Base-by-base conservation (phyloP, 257 asterid genomes). In the Eustoma russellianum region DNA sequence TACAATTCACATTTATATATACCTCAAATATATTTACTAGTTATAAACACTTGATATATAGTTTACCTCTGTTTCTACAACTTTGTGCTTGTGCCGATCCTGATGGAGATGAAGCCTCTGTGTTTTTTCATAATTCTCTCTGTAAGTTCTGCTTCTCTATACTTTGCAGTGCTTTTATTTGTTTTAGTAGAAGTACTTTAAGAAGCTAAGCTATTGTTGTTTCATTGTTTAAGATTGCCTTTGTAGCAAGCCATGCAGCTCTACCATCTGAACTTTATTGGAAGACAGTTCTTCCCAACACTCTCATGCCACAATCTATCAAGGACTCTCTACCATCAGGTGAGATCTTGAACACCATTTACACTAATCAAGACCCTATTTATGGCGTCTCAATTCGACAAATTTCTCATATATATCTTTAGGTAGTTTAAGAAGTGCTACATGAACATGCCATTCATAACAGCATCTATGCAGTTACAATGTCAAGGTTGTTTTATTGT, bases 231-330 rank as follows among this genome's bases (percentile, higher is more conserved):
- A 12, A 65, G 70, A 3, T 57, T 14, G 57, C 53, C 10, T 12
- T 65, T 12, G 59, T 41, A 13, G 60, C 70, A 50, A 46, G 64
- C 60, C 64, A 57, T 57, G 64, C 64, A 50, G 64, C 54, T 57
- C 17, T 46, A 52, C 17, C 59, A 7, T 5, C 70, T 10, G 64
- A 50, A 38, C 46, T 24, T 6, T 65, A 65, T 44, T 65, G 70
- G 70, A 57, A 58, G 4, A 38, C 53, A 4, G 14, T 57, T 55
- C 50, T 65, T 53, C 59, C 64, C 10, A 45, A 65, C 41, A 50
- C 70, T 44, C 55, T 55, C 19, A 57, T 65, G 41, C 64, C 70
- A 16, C 34, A 57, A 65, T 18, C 51, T 43, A 41, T 65, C n/a
- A 33, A 43, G 53, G 70, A 43, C 10, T 46, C 52, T 33, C 57